A percentile compares a stretch with the other conserved stretches of the same genome.
Evolutionary conservation across 495 filamentous ascomycete genomes (phyloP).

Genomic region (Penicillium egyptiacum): DNA sequence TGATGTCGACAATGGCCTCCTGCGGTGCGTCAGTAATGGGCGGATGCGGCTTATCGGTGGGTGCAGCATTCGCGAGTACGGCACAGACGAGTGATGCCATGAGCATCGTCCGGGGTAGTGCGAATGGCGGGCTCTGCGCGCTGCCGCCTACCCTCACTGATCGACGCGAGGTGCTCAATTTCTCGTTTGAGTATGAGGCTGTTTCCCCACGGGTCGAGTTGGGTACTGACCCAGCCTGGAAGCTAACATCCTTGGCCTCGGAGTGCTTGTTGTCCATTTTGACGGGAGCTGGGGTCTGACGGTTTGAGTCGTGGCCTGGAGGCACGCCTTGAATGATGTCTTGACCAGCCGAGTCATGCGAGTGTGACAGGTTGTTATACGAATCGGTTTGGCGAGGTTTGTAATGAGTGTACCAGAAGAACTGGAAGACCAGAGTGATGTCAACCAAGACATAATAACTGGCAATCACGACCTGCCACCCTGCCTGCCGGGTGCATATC

Average conservation of each 20-base stretch:
- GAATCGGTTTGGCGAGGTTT: slow-evolving; percentile 37
- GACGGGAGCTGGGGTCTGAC: slow-evolving; percentile 19
- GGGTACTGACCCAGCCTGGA: slow-evolving; percentile 27
- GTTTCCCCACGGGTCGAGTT: slow-evolving; percentile 25
- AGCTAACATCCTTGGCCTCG: slow-evolving; percentile 34
- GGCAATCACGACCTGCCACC: slow-evolving; percentile 69
- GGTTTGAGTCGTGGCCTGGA: slow-evolving; percentile 21
- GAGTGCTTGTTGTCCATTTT: slow-evolving; percentile 23
- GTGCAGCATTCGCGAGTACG: slow-evolving; percentile 45
- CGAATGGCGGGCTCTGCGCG: slow-evolving; percentile 32
- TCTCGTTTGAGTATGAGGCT: slow-evolving; percentile 44
- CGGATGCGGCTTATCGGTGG: slow-evolving; percentile 31
- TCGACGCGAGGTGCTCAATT: slow-evolving; percentile 35
- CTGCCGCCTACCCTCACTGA: slow-evolving; percentile 27
- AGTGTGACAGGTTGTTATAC: slow-evolving; percentile 24
- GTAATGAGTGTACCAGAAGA: slow-evolving; percentile 65
- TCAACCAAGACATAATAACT: slow-evolving; percentile 71
- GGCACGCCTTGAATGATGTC: slow-evolving; percentile 36
- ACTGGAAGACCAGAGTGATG: slow-evolving; percentile 60
- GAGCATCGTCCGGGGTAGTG: slow-evolving; percentile 46
- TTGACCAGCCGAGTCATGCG: slow-evolving; percentile 23
- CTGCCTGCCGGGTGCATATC: slow-evolving; percentile 64
- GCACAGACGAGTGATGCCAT: slow-evolving; percentile 49
- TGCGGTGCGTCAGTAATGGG: slow-evolving; percentile 22
- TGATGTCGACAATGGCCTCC: slow-evolving; percentile 40